These are phyloP conservation scores for Kitagawia praeruptora DNA, from an alignment of 129 eudicot species.

Conservation along the genomic window DNA sequence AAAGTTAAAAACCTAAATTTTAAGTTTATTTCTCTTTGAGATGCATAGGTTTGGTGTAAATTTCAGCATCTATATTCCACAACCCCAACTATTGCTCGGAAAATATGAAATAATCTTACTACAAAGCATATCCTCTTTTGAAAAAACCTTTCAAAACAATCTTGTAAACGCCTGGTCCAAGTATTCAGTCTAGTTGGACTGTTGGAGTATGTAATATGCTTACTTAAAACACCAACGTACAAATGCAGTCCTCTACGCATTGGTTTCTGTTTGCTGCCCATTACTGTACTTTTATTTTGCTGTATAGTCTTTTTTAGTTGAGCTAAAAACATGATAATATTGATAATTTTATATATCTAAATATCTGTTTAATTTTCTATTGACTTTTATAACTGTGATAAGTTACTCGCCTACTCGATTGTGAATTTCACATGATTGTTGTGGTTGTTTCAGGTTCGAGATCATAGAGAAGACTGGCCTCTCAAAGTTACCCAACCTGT, in stretches of 20 bases:
- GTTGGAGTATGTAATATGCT: not conserved
- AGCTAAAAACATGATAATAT: not conserved
- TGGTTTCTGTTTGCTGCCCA: not conserved
- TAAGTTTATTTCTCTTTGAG: not conserved
- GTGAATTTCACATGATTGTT: not conserved
- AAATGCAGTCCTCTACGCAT: not conserved
- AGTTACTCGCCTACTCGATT: not conserved
- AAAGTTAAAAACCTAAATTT: not conserved
- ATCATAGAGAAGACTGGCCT: constrained; percentile 77
- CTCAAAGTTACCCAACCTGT: constrained; percentile 80
- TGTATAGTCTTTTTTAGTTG: not conserved
- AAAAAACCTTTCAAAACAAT: not conserved
- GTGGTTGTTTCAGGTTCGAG: constrained; percentile 51
- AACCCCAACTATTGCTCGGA: not conserved
- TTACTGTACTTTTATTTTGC: not conserved
- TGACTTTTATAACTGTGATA: not conserved
- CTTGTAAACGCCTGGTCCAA: not conserved
- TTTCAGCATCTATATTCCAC: not conserved
- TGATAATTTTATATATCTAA: not conserved
- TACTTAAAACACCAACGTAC: not conserved
- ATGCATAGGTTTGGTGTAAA: not conserved
- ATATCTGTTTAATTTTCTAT: not conserved
- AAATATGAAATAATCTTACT: not conserved
- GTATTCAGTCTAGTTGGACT: not conserved
- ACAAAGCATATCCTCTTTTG: not conserved